Percentiles rank a stretch among this genome's conserved stretches.
phyloP scores from a whole-genome alignment of 352 stramenopile genomes.

The Albugo candida region DNA sequence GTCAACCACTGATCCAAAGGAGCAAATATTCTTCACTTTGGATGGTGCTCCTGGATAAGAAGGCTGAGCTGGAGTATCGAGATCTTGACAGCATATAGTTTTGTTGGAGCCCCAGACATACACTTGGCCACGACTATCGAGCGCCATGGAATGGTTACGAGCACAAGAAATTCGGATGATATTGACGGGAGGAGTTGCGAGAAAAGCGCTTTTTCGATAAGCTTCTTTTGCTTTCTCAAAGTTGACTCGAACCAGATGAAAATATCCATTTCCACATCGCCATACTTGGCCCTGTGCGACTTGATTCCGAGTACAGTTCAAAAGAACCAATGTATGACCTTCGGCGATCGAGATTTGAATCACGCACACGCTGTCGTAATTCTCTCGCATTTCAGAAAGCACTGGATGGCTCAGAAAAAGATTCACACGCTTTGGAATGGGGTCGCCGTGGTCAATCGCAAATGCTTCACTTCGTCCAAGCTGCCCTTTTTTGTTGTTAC shows the following conservation, averaged over 20 bases:
- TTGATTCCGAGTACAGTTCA: conserved; percentile 32
- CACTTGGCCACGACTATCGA: conserved; percentile 34
- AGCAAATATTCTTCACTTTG: conserved; percentile 16
- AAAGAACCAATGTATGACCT: conserved; percentile 47
- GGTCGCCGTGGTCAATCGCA: conserved; percentile 37
- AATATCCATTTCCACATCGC: conserved; percentile 60
- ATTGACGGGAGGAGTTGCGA: conserved; percentile 8
- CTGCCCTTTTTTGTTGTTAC: conserved; percentile 59
- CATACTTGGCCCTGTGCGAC: conserved; percentile 44
- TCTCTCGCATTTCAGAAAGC: conserved; percentile 36
- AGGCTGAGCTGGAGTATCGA: conserved; percentile 32
- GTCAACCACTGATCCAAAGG: conserved; percentile 22
- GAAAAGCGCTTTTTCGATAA: background rate
- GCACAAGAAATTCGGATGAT: conserved; percentile 57
- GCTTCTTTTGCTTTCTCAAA: conserved; percentile 16
- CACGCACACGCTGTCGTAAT: conserved; percentile 21
- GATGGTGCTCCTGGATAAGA: conserved; percentile 15
- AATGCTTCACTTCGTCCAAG: conserved; percentile 60
- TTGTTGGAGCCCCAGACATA: conserved; percentile 64
- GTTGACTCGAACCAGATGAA: conserved; percentile 41
- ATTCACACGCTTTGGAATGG: conserved; percentile 34
- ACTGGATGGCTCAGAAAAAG: conserved; percentile 26
- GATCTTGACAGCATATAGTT: too few relatives aligned
- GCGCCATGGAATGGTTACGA: conserved; percentile 57
- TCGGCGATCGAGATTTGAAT: conserved; percentile 45